These are phyloP conservation scores for Canavalia gladiata DNA, from an alignment of 306 rosid species.

Conservation along the genomic window DNA sequence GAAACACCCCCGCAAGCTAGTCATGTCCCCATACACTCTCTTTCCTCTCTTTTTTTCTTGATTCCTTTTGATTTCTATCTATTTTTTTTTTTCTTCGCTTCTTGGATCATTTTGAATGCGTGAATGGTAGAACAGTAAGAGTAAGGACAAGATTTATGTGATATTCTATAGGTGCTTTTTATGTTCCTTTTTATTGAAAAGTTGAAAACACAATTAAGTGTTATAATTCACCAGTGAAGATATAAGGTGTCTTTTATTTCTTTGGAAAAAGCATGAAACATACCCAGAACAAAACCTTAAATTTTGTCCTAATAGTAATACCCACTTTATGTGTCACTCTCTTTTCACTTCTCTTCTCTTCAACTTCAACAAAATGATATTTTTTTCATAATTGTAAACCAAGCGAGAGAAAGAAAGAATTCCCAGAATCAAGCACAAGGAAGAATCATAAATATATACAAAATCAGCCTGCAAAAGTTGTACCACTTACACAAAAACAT, in stretches of 20 bases:
- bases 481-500: not conserved
- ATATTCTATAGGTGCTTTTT: not conserved
- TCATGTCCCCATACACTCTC: not conserved
- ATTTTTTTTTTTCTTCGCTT: not conserved
- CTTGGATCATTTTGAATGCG: not conserved
- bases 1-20: too few species aligned
- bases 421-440: not conserved
- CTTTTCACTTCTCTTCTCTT: not conserved
- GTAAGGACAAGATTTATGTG: not conserved
- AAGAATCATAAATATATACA: not conserved
- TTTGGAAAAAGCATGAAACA: too few species aligned
- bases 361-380: not conserved
- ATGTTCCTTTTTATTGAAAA: not conserved
- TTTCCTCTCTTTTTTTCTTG: not conserved
- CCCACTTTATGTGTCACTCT: too few species aligned
- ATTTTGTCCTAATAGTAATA: too few species aligned
- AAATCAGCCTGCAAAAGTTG: not conserved
- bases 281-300: too few species aligned
- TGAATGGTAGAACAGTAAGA: not conserved
- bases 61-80: not conserved
- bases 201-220: not conserved
- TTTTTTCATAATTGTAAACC: not conserved
- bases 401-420: not conserved
- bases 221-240: not conserved
- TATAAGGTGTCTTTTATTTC: not conserved